phyloP scores from a whole-genome alignment of 1,139 yeast genomes.

The Hyphopichia fennica region DNA sequence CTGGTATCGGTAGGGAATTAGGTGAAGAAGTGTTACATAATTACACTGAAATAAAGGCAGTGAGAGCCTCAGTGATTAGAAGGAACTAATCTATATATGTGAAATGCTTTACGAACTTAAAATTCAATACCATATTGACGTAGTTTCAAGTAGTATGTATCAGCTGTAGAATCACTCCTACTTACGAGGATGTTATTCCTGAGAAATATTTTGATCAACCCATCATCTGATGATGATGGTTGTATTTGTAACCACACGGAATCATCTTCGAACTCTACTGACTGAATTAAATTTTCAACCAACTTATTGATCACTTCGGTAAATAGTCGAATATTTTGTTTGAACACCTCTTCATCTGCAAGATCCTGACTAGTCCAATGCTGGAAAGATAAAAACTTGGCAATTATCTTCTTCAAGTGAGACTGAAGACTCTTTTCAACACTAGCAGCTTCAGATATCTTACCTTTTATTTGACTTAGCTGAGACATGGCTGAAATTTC shows the following conservation, averaged over 20 bases:
- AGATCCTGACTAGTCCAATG: slow-evolving; percentile 19
- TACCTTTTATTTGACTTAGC: slow-evolving; percentile 5
- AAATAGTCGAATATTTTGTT: slow-evolving; percentile 11
- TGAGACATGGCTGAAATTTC: slow-evolving; percentile 5
- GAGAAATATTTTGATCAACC: slow-evolving; percentile 15
- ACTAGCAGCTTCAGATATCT: slow-evolving; percentile 11
- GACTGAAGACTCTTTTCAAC: slow-evolving; percentile 13
- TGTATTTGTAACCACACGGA: slow-evolving; percentile 16
- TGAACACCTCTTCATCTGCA: slow-evolving; percentile 19
- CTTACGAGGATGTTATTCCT: slow-evolving; percentile 17
- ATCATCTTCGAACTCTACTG: slow-evolving; percentile 2
- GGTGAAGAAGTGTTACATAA: slow-evolving; percentile 25
- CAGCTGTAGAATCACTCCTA: slow-evolving; percentile 12
- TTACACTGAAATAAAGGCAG: slow-evolving; percentile 25
- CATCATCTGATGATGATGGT: slow-evolving; percentile 12
- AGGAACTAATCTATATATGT: slow-evolving; percentile 3
- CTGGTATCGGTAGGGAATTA: slow-evolving; percentile 31
- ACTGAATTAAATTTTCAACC: slow-evolving; percentile 5
- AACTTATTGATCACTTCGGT: slow-evolving; percentile 8
- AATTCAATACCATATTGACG: slow-evolving; percentile 13
- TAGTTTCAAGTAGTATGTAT: slow-evolving; percentile 9
- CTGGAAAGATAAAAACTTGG: slow-evolving; percentile 23
- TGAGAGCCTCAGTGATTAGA: slow-evolving; percentile 15
- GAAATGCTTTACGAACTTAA: neutral
- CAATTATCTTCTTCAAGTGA: slow-evolving; percentile 21